Evolutionary conservation across 2,329 filamentous ascomycete genomes (phyloP).

Genomic region (Aspergillus novofumigatus): DNA sequence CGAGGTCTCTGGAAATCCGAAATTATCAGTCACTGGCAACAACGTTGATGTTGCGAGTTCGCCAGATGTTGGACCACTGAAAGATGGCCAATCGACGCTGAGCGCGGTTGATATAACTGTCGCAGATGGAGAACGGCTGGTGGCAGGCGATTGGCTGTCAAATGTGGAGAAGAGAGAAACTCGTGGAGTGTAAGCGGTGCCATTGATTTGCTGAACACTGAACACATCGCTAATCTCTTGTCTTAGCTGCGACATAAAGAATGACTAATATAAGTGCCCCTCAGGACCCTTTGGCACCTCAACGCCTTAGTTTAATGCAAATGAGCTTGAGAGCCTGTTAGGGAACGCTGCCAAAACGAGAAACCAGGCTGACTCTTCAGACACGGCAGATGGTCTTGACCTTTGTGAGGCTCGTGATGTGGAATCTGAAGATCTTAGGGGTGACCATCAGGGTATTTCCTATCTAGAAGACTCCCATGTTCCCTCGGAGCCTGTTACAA

Average conservation of each 20-base stretch:
- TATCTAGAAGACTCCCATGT: neutral
- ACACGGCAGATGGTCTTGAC: too few species aligned
- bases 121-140: neutral
- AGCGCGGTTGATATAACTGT: neutral
- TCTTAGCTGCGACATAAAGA: too few species aligned
- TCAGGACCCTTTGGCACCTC: too few species aligned
- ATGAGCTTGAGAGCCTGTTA: too few species aligned
- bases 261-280: too few species aligned
- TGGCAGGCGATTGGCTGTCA: neutral
- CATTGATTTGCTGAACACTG: too few species aligned
- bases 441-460: neutral
- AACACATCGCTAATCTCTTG: too few species aligned
- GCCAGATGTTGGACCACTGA: neutral
- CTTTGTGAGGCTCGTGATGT: too few species aligned
- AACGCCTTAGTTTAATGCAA: too few species aligned
- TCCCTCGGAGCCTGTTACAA: neutral
- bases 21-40: neutral
- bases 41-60: neutral
- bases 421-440: neutral
- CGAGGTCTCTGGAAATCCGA: neutral
- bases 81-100: neutral
- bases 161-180: neutral
- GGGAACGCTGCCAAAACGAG: too few species aligned
- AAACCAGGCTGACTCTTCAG: too few species aligned
- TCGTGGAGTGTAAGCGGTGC: too few species aligned